Base-by-base conservation (phyloP, 805 yeast species). In the Candida xyloterini region DNA sequence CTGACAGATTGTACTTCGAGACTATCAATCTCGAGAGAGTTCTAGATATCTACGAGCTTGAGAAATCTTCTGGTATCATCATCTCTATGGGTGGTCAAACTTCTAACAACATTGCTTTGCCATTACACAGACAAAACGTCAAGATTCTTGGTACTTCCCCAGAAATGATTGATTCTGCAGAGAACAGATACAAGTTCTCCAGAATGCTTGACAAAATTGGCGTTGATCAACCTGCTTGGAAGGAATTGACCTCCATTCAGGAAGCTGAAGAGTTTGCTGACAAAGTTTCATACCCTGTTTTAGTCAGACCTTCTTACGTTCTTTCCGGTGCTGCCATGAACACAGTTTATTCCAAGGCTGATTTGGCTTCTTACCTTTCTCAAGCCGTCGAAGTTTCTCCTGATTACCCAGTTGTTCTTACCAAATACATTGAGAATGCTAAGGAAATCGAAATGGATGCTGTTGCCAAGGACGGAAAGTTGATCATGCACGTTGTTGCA, bases 41-140 rank as follows among this genome's bases (percentile, higher is more conserved):
- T 22, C 72, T 91, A 58, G 99, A 91, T 70, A 89, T 91, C 55
- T 93, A 91, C 62, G 96, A 91, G 63, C 68, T 88, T 42, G 98
- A 93, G 71, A 77, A 79, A 53, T 83, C 96, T 27, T 67, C 79
- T 10, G 99, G 98, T 72, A 97, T 91, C 43, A 81, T 91, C 44
- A 87, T 91, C 49, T 83, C 97, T 42, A 89, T 91, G 95, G 99
- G 99, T 76, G 99, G 99, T 62, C 99, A 91, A 71, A 87, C 96
- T 24, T 87, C 98, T 10, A 90, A 91, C 72, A 91, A 91, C 67
- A 91, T 91, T 70, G 98, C 98, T 16, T 74, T 91, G 60, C 80
- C 90, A 40, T 74, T 91, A 60, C 88, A 89, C 68, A 82, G 96
- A 68, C 95, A 91, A 68, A 86, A 87, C 62, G 96, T 89, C 54